A percentile compares a stretch with the other conserved stretches of the same genome.
phyloP scores from a whole-genome alignment of 139 green algal genomes.

The Edaphochlamys debaryana region DNA sequence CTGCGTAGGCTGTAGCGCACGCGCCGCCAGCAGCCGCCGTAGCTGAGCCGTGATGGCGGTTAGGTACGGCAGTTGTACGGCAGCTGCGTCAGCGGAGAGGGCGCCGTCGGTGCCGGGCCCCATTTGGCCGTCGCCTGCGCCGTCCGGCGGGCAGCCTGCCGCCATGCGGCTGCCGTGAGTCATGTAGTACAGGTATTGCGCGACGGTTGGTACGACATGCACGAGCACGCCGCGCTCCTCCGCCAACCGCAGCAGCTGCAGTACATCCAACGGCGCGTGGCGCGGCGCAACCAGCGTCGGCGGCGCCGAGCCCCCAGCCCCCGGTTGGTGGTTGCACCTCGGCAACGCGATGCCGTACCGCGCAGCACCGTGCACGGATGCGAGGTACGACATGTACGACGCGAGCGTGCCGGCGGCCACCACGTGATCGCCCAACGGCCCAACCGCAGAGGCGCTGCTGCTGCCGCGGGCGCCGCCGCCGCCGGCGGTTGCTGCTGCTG shows the following conservation, averaged over 20 bases:
- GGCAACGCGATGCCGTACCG: conserved; percentile 37
- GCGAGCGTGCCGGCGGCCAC: conserved; percentile 56
- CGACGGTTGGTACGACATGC: conserved; percentile 56
- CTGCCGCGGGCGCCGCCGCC: neutral
- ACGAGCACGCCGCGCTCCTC: conserved; percentile 36
- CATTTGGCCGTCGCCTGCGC: neutral
- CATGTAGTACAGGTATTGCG: conserved; percentile 49
- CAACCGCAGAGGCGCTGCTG: neutral
- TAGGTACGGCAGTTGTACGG: neutral
- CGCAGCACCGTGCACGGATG: conserved; percentile 42
- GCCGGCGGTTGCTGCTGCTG: neutral
- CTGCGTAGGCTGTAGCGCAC: conserved; percentile 11
- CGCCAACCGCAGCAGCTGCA: conserved; percentile 42
- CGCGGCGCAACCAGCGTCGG: conserved; percentile 3
- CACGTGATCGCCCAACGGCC: conserved; percentile 49
- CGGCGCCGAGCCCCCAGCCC: too few species aligned
- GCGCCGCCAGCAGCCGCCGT: conserved; percentile 13
- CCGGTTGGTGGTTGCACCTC: too few species aligned
- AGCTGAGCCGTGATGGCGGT: neutral
- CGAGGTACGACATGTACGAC: conserved; percentile 67
- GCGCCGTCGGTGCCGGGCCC: too few species aligned
- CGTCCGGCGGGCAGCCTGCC: neutral
- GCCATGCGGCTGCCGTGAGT: neutral
- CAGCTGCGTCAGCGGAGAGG: neutral
- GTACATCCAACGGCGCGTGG: conserved; percentile 52